Percentiles rank a stretch among this genome's conserved stretches.
Conservation (phyloP, 768 basidiomycete genomes). For the Hemileccinum impolitum region DNA sequence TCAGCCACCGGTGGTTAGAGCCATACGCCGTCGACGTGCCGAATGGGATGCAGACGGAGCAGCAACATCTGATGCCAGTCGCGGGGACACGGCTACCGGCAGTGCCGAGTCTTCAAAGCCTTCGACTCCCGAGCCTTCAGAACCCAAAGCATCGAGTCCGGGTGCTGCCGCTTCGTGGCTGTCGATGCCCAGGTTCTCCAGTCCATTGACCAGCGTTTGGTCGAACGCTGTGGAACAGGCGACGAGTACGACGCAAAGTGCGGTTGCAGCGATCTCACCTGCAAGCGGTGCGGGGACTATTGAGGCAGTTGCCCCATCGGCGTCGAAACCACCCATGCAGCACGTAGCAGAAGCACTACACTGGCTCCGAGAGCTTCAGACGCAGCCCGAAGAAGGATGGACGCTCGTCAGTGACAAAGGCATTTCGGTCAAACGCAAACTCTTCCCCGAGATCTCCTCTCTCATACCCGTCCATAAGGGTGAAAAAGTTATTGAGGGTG, state of each 20-base stretch:
- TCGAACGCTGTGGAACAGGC: slow-evolving; percentile 75
- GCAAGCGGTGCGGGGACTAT: slow-evolving; percentile 35
- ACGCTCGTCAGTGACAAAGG: slow-evolving; percentile 72
- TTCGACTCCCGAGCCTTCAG: slow-evolving; percentile 20
- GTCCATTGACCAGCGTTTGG: slow-evolving; percentile 69
- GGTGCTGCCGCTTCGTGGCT: slow-evolving; percentile 41
- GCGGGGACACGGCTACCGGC: slow-evolving; percentile 9
- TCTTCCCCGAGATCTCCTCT: slow-evolving; percentile 74
- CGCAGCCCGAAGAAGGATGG: slow-evolving; percentile 65
- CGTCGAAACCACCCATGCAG: slow-evolving; percentile 69
- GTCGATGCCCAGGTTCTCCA: slow-evolving; percentile 62
- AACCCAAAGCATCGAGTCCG: slow-evolving; percentile 10
- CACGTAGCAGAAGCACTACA: slow-evolving; percentile 79
- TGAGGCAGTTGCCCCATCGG: slow-evolving; percentile 43
- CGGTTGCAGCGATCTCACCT: slow-evolving; percentile 75
- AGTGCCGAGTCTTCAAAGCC: slow-evolving; percentile 20
- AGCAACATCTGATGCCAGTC: slow-evolving; percentile 16
- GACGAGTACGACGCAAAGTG: slow-evolving; percentile 67
- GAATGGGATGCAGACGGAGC: slow-evolving; percentile 65
- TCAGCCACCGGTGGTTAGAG: slow-evolving; percentile 80
- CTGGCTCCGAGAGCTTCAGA: slow-evolving; percentile 73
- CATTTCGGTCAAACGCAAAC: slow-evolving; percentile 68
- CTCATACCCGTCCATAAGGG: slow-evolving; percentile 83
- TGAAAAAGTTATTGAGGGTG: slow-evolving; percentile 88
- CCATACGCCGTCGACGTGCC: slow-evolving; percentile 62